phyloP scores from a whole-genome alignment of 176 grass and related monocot genomes.

The Elymus sibiricus region DNA sequence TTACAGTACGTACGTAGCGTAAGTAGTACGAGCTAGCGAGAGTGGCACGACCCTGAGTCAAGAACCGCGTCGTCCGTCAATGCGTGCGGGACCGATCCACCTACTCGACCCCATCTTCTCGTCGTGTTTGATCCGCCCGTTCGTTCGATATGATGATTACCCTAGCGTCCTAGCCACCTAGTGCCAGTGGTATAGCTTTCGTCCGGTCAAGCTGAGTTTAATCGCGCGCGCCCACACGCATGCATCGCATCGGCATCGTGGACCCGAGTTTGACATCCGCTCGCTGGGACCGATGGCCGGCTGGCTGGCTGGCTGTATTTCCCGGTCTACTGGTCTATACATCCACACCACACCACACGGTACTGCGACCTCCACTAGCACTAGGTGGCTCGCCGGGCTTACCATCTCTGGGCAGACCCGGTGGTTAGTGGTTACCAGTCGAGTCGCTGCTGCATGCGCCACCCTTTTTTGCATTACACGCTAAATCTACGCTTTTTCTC shows the following conservation, averaged over 20 bases:
- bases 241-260: background rate
- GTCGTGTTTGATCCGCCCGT: slow-evolving; percentile 21
- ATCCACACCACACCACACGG: slow-evolving; percentile 1
- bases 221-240: background rate
- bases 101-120: background rate
- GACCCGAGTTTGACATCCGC: slow-evolving; percentile 6
- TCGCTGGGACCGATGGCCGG: background rate
- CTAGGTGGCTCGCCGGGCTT: background rate
- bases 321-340: background rate
- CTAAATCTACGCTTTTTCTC: background rate
- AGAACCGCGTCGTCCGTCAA: background rate
- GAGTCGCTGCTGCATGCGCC: background rate
- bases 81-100: background rate
- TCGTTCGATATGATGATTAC: background rate
- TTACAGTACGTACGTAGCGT: too few species aligned
- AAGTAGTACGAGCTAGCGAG: background rate
- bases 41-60: background rate
- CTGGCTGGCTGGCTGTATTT: background rate
- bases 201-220: background rate
- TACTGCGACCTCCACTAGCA: slow-evolving; percentile 36
- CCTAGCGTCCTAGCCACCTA: too few species aligned
- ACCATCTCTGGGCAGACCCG: background rate
- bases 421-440: background rate
- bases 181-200: background rate
- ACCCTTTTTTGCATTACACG: background rate